Evolutionary conservation across 495 filamentous ascomycete species (phyloP).

Genomic region (Penicillium dipodomyicola): DNA sequence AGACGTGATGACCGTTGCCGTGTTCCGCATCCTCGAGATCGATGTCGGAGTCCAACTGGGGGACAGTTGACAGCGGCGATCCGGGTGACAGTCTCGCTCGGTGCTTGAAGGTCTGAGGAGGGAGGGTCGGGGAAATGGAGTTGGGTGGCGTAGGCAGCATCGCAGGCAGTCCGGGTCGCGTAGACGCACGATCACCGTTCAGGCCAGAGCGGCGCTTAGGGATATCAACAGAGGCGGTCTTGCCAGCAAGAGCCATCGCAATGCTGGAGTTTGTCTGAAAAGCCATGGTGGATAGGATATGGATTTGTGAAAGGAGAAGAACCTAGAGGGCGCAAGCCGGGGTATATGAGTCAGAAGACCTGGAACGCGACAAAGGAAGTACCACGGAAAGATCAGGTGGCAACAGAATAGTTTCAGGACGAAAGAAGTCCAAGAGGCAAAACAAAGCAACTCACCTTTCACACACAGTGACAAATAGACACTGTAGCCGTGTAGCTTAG

Average conservation of each 20-base stretch:
- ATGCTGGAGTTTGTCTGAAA: conserved; percentile 54
- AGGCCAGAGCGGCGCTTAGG: conserved; percentile 63
- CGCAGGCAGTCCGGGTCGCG: conserved; percentile 53
- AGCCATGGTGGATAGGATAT: conserved; percentile 42
- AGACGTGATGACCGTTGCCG: conserved; percentile 43
- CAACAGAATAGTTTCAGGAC: conserved; percentile 6
- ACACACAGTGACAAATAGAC: conserved; percentile 9
- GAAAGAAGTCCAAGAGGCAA: conserved; percentile 2
- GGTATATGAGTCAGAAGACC: conserved; percentile 31
- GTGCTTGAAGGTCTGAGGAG: conserved; percentile 70
- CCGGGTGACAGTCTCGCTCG: conserved; percentile 42
- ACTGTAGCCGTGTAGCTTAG: conserved; percentile 7
- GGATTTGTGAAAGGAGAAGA: conserved; percentile 10
- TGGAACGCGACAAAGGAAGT: conserved; percentile 22
- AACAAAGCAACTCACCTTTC: conserved; percentile 25
- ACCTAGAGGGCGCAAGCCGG: conserved; percentile 6
- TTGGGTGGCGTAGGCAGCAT: conserved; percentile 90
- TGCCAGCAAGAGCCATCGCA: conserved; percentile 62
- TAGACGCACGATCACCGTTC: conserved; percentile 57
- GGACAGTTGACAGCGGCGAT: conserved; percentile 51
- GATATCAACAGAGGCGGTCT: conserved; percentile 68
- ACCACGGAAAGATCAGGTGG: conserved; percentile 22
- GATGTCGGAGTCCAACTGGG: conserved; percentile 82
- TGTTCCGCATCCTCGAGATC: conserved; percentile 72
- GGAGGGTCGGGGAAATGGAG: conserved; percentile 88